Evolutionary conservation across 2,329 filamentous ascomycete genomes (phyloP).

Genomic region (Pseudomassariella vexata): DNA sequence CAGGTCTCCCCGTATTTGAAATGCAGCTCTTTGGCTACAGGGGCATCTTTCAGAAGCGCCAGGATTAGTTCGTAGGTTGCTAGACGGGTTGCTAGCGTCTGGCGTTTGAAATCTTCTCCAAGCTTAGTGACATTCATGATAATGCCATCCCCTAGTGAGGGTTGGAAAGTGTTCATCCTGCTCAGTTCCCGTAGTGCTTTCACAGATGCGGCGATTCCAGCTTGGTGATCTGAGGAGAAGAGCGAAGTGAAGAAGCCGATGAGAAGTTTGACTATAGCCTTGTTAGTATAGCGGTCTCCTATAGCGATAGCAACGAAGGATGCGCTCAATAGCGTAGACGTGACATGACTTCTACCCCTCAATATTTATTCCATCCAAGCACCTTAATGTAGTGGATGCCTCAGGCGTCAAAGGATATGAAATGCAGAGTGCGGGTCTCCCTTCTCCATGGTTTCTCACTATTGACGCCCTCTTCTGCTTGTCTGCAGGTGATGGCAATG

Average conservation of each 20-base stretch:
- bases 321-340: too few relatives aligned
- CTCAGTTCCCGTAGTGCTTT: conserved; percentile 45
- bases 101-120: conserved; percentile 51
- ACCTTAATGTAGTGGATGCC: too few relatives aligned
- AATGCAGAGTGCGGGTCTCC: too few relatives aligned
- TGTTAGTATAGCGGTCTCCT: too few relatives aligned
- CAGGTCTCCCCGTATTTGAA: conserved; percentile 35
- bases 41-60: conserved; percentile 35
- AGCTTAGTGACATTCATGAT: conserved; percentile 43
- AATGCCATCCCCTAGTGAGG: conserved; percentile 40
- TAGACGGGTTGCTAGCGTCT: conserved; percentile 44
- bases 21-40: conserved; percentile 37
- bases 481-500: too few relatives aligned
- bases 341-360: too few relatives aligned
- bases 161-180: conserved; percentile 45
- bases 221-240: conserved; percentile 54
- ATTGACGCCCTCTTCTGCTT: too few relatives aligned
- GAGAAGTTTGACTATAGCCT: conserved; percentile 41
- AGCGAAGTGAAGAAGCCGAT: conserved; percentile 52
- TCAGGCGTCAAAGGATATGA: too few relatives aligned
- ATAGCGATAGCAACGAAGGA: too few relatives aligned
- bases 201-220: conserved; percentile 49
- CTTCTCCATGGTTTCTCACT: too few relatives aligned
- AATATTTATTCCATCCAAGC: too few relatives aligned
- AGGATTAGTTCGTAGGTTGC: conserved; percentile 45